Conservation (phyloP, 73 alveolate genomes). For the Tetrahymena elliotti region DNA sequence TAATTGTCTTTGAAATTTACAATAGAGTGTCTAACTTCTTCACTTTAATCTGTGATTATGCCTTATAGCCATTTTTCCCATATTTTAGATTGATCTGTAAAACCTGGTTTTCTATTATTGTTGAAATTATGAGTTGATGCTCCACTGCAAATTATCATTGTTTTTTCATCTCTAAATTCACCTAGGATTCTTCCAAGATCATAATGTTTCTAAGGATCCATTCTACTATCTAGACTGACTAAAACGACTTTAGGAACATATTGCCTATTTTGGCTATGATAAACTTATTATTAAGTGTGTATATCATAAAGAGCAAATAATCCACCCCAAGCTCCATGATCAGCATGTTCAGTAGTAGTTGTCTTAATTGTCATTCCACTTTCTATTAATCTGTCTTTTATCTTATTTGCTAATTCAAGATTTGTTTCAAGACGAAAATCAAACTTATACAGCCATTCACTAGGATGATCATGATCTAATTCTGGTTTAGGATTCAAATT, state of each 20-base stretch:
- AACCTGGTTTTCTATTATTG: neutral
- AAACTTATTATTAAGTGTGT: neutral
- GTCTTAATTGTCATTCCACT: neutral
- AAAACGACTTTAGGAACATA: neutral
- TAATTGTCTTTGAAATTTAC: neutral
- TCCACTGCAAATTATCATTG: neutral
- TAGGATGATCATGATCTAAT: neutral
- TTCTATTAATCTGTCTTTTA: neutral
- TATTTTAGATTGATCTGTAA: neutral
- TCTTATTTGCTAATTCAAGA: neutral
- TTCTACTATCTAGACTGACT: neutral
- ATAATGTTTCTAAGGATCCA: neutral
- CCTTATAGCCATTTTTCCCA: neutral
- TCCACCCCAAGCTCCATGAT: neutral
- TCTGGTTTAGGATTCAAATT: neutral
- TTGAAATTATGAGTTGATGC: neutral
- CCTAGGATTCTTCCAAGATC: neutral
- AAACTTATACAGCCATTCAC: neutral
- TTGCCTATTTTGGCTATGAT: neutral
- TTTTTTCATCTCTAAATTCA: neutral
- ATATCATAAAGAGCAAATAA: neutral
- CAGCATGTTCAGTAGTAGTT: neutral
- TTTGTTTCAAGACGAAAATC: neutral
- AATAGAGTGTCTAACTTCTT: neutral
- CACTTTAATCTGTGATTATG: neutral